Base-by-base conservation (phyloP, 2,329 filamentous ascomycete genomes). In the Aplosporella prunicola region DNA sequence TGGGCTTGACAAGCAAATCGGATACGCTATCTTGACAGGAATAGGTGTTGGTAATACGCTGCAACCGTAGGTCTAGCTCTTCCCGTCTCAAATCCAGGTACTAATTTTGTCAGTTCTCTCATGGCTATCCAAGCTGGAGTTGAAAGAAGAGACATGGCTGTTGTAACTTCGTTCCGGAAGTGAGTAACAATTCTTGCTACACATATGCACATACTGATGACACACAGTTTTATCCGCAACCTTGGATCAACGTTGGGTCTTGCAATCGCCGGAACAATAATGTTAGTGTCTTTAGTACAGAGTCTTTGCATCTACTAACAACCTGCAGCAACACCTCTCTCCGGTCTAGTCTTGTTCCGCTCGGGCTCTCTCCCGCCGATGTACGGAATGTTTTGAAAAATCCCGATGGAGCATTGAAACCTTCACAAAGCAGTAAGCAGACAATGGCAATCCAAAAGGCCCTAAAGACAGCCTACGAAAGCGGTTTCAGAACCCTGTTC, bases 1-100 rank as follows among this genome's bases (percentile, higher is more conserved):
- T 0, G 62, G 66, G 0, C 42, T 74, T 0, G 70, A 60, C 2
- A 73, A 72, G 41, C 69, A 74, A 42, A 65, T 75, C 28, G 71
- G 72, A 2, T 75, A 72, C 43, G 64, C 62, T 0, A 49, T 74
- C 7, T 51, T 76, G 14, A 72, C 71, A 4, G 40, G 40, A 5
- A 15, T 26, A 7, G 40, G 40, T 8, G 35, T 42, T 9, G 40
- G 36, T 16, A 23, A 35, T 13, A 40, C 40, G 9, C 22, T 42
- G 26, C 40, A 42, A 24, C 40, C 40, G 31, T 39, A 24, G 15
- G 17, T 18, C 15, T 16, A 6, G 3, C 17, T 34, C 30, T 11
- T 18, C 18, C 17, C 17, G 5, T 13, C 17, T 20, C 5, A 20
- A 10, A 2, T 7, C 25, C n/a, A 11, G 6, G 10, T 3, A n/a